phyloP scores from a whole-genome alignment of 2,329 filamentous ascomycete genomes.

The Fonsecaea multimorphosa region DNA sequence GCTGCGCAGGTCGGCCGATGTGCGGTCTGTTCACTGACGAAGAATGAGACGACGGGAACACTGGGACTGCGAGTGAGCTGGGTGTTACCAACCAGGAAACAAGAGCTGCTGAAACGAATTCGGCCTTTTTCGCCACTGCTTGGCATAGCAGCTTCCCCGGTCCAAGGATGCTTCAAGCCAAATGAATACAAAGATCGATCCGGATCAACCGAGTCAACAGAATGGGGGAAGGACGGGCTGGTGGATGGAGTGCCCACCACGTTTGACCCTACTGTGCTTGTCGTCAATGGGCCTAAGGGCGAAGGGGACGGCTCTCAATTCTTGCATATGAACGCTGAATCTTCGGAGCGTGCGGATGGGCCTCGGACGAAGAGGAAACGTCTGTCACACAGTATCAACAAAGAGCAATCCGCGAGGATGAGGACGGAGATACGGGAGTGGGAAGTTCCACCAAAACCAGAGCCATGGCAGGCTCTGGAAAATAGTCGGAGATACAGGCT shows the following conservation, averaged over 20 bases:
- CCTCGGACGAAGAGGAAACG: conserved; percentile 25
- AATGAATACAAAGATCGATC: conserved; percentile 27
- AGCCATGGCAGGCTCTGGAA: conserved; percentile 49
- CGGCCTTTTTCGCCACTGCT: conserved; percentile 54
- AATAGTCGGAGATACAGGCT: conserved; percentile 57
- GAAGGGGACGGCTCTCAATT: conserved; percentile 1
- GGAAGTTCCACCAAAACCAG: conserved; percentile 31
- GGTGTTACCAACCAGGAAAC: conserved; percentile 59
- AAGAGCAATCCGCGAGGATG: background rate
- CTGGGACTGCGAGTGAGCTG: conserved; percentile 62
- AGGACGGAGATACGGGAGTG: conserved; percentile 30
- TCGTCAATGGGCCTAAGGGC: conserved; percentile 13
- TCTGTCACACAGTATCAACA: conserved; percentile 4
- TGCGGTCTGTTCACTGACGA: conserved; percentile 60
- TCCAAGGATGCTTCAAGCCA: conserved; percentile 53
- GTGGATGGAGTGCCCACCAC: conserved; percentile 36
- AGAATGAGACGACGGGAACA: conserved; percentile 42
- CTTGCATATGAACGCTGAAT: conserved; percentile 1
- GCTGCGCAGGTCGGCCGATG: conserved; percentile 64
- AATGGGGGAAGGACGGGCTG: conserved; percentile 30
- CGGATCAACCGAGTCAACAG: conserved; percentile 32
- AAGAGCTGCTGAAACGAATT: conserved; percentile 53
- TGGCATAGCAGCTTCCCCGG: conserved; percentile 63
- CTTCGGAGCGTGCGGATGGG: background rate
- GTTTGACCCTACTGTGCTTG: conserved; percentile 34